These are phyloP conservation scores for Aspergillus japonicus DNA, from an alignment of 2,329 filamentous ascomycete species.

Conservation along the genomic window DNA sequence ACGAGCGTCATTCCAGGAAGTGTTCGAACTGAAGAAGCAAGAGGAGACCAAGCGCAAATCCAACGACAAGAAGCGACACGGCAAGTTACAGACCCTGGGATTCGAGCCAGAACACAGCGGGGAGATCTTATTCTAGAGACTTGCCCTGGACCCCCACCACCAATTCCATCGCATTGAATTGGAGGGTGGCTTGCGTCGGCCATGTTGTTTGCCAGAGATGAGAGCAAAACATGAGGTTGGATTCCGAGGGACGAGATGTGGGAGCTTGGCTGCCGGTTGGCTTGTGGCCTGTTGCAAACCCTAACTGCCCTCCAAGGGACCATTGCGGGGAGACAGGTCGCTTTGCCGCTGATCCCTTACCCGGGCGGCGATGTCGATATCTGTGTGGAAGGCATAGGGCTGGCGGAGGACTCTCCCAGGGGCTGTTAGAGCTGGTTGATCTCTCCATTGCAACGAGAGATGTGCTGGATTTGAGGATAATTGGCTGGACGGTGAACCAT, in stretches of 20 bases:
- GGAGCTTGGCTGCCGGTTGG: background rate
- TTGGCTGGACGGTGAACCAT: background rate
- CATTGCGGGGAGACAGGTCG: background rate
- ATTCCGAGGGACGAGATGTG: background rate
- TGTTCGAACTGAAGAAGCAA: slow-evolving; percentile 71
- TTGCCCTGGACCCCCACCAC: background rate
- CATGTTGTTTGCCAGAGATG: background rate
- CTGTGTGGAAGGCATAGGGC: background rate
- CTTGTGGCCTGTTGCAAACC: background rate
- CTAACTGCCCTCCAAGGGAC: background rate
- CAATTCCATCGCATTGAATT: background rate
- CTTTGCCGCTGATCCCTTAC: background rate
- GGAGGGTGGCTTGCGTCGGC: background rate
- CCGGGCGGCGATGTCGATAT: background rate
- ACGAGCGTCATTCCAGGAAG: slow-evolving; percentile 65
- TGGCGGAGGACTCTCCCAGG: background rate
- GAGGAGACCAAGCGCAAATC: slow-evolving; percentile 67
- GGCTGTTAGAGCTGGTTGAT: background rate
- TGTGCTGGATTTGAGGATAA: background rate
- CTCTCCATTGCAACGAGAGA: background rate
- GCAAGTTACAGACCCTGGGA: slow-evolving; percentile 72
- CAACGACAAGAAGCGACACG: slow-evolving; percentile 69
- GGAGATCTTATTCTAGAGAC: slow-evolving; percentile 66
- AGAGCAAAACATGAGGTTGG: background rate
- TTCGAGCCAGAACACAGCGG: slow-evolving; percentile 85